Base-by-base conservation (phyloP, 1,284 basidiomycete species). In the Ustilago crameri region DNA sequence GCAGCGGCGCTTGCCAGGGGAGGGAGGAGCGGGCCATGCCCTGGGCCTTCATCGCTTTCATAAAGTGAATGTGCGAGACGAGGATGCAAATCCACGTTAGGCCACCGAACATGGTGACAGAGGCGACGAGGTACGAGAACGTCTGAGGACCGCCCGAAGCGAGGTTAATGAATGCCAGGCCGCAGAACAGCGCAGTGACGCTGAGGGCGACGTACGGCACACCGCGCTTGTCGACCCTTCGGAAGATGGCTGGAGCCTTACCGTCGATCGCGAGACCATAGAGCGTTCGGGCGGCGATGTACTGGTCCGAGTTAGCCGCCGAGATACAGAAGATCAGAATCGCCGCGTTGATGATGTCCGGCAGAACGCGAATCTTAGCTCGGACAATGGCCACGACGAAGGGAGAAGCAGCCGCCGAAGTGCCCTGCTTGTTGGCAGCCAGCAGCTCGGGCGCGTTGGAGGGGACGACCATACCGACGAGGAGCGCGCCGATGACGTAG, bases 51-150 rank as follows among this genome's bases (percentile, higher is more conserved):
- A 91, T 81, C 40, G 92, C 93, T 7, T 85, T 81, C 80, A 91
- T 86, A 86, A 95, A 95, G 37, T 91, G 89, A 57, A 92, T 83
- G 83, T 93, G 93, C 8, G 90, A 91, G 51, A 93, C 72, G 37
- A 86, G 86, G 78, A 95, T 95, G 65, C 89, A 76, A 65, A 87
- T 76, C 65, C 76, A 82, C 22, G 72, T 59, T 9, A 92, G 34
- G 88, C 76, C 22, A 88, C 90, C 89, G 48, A 66, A 66, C 58
- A 76, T 73, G 42, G 57, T 65, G n/a, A 63, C 70, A 22, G 69
- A 64, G 7, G 55, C 53, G 3, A 60, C 58, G 14, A 76, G 49
- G 43, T 73, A 69, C 4, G 43, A 46, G 40, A 65, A 70, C 22
- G 60, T 73, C 42, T 83, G 86, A 42, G 90, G 89, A 7, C 90